Evolutionary conservation across 1,139 yeast genomes (phyloP).

Genomic region (Geotrichum macrosporum): DNA sequence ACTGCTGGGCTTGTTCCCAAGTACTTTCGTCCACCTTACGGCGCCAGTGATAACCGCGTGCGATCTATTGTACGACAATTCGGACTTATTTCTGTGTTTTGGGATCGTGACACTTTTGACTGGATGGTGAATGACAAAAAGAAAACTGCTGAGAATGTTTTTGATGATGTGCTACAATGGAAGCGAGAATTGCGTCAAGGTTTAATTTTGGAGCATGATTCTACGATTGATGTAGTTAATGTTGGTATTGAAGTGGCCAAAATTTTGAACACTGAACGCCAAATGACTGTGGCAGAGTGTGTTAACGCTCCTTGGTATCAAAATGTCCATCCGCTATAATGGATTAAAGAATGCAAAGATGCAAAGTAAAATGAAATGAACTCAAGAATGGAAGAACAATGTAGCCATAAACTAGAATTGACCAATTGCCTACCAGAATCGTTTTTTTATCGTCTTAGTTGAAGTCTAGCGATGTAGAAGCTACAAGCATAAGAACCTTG

Average conservation of each 20-base stretch:
- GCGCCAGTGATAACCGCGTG: slow-evolving; percentile 85
- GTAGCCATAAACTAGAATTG: not conserved
- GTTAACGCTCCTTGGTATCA: slow-evolving; percentile 53
- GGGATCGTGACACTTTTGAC: slow-evolving; percentile 92
- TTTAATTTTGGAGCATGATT: slow-evolving; percentile 80
- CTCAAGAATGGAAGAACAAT: not conserved
- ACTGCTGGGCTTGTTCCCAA: slow-evolving; percentile 81
- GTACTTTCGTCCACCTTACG: slow-evolving; percentile 96
- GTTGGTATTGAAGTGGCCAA: slow-evolving; percentile 57
- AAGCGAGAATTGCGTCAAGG: slow-evolving; percentile 44
- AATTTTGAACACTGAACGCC: slow-evolving; percentile 49
- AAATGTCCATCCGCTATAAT: slow-evolving; percentile 19
- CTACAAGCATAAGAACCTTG: slow-evolving; percentile 75
- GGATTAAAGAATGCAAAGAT: not conserved
- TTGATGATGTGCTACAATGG: slow-evolving; percentile 56
- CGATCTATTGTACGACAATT: slow-evolving; percentile 75
- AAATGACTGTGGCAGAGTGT: slow-evolving; percentile 82
- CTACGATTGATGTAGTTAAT: slow-evolving; percentile 59
- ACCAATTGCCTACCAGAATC: slow-evolving; percentile 58
- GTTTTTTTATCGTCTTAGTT: slow-evolving; percentile 65
- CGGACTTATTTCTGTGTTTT: slow-evolving; percentile 80
- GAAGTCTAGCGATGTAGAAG: slow-evolving; percentile 67
- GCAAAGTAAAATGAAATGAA: not conserved
- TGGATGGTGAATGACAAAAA: slow-evolving; percentile 58
- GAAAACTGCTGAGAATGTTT: slow-evolving; percentile 51